These are phyloP conservation scores for Podaxis rugospora DNA, from an alignment of 768 basidiomycete genomes.

Conservation along the genomic window DNA sequence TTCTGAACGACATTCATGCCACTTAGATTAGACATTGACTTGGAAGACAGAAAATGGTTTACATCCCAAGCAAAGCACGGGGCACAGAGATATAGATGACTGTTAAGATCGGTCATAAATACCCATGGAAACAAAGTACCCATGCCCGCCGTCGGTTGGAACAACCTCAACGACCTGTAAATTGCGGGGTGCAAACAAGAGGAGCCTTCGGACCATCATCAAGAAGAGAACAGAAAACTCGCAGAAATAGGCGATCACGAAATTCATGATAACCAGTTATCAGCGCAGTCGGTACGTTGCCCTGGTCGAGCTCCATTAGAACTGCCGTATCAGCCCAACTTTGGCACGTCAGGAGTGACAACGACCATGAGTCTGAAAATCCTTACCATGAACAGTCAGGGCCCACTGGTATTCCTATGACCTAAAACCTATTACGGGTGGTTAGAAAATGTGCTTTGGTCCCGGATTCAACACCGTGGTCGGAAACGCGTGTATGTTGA, in stretches of 20 bases:
- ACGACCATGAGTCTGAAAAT: constrained; percentile 11
- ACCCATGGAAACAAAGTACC: not conserved
- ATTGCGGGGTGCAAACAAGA: not conserved
- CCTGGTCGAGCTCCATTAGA: constrained; percentile 19
- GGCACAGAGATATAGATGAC: not conserved
- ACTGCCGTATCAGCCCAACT: constrained; percentile 19
- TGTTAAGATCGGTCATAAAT: no score
- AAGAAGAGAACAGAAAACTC: not conserved
- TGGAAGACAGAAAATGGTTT: not conserved
- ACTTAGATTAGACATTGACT: not conserved
- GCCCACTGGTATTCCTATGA: not conserved
- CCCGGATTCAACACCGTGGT: not conserved
- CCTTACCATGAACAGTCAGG: not conserved
- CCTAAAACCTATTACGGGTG: not conserved
- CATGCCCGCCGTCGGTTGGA: not conserved
- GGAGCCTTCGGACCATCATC: not conserved
- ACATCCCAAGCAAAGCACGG: not conserved
- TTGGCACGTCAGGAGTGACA: constrained; percentile 20
- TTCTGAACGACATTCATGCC: not conserved
- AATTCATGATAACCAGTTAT: constrained; percentile 22
- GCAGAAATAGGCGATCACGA: constrained; percentile 14
- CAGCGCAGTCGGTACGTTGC: constrained; percentile 22
- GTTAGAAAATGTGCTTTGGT: not conserved
- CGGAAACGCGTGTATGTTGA: not conserved
- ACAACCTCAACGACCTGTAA: not conserved